These are phyloP conservation scores for Sporothrix brasiliensis DNA, from an alignment of 2,329 filamentous ascomycete genomes.

Conservation along the genomic window DNA sequence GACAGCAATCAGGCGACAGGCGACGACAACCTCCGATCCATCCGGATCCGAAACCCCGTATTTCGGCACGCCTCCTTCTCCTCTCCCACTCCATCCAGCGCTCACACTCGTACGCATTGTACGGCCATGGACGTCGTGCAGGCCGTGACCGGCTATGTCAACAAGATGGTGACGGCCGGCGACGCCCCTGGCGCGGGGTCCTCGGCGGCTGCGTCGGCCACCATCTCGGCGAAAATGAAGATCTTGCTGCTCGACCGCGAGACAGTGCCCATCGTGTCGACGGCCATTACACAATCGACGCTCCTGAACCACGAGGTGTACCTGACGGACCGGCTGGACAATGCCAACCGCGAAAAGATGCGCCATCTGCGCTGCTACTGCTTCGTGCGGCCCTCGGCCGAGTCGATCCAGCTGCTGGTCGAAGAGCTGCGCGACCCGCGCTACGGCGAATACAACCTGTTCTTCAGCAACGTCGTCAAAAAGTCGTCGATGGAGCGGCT, in stretches of 20 bases:
- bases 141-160: slow-evolving; percentile 91
- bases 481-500: slow-evolving; percentile 93
- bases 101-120: not conserved
- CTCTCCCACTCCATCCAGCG: no score
- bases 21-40: slow-evolving; percentile 10
- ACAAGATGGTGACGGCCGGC: slow-evolving; percentile 88
- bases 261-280: slow-evolving; percentile 91
- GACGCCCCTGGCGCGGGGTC: slow-evolving; percentile 64
- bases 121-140: slow-evolving; percentile 86
- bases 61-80: not conserved
- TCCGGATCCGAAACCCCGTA: not conserved
- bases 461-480: slow-evolving; percentile 96
- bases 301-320: slow-evolving; percentile 97
- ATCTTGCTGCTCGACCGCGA: slow-evolving; percentile 91
- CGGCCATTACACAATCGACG: slow-evolving; percentile 91
- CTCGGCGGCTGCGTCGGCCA: slow-evolving; percentile 62
- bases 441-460: slow-evolving; percentile 96
- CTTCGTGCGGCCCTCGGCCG: slow-evolving; percentile 87
- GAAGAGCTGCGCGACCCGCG: slow-evolving; percentile 95
- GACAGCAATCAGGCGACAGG: not conserved
- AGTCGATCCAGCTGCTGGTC: slow-evolving; percentile 90
- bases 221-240: slow-evolving; percentile 92
- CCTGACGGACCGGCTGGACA: slow-evolving; percentile 94
- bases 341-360: slow-evolving; percentile 91
- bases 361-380: slow-evolving; percentile 91